Evolutionary conservation across 2,329 filamentous ascomycete genomes (phyloP), one percentile per base, ranked within the genome.

Genomic region (Chrysoporthe puriensis): DNA sequence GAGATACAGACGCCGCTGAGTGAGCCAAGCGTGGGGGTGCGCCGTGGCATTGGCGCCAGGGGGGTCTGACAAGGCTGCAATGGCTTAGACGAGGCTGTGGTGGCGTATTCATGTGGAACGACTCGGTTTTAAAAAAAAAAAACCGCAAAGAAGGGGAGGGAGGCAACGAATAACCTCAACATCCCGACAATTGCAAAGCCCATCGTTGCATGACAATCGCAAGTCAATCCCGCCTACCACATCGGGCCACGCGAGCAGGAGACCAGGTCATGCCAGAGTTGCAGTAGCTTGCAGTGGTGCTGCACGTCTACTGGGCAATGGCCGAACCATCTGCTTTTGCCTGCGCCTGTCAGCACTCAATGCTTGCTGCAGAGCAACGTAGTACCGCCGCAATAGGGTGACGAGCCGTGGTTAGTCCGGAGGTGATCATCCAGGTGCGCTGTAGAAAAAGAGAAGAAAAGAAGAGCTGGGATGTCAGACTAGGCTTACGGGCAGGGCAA

Each of bases 251-350:
- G 50, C 46, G 50, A 54, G 36, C 32, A 36, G 36, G n/a, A 56
- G 36, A 44, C 11, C 26, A 56, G 40, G 36, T 44, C 34, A 56
- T 56, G 60, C 40, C 60, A 62, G 21, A 52, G 44, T 18, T 62
- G 62, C 62, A 63, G 48, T 63, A 63, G 62, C 40, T 34, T 44
- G 62, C 36, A 42, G 50, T 56, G n/a, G 21, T 32, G 62, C 48
- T 26, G 34, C 34, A 57, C 21, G 36, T 7, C 52, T 46, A 21
- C 21, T 62, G 60, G 32, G 32, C 21, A 16, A 62, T 34, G 40
- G 7, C 26, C 14, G n/a, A 3, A 21, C 40, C 21, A 44, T n/a
- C 14, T 36, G 60, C 16, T 36, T 36, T 40, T 36, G 16, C 16
- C 18, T 44, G 26, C 50, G 26, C 44, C 60, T 21, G 34, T 50